phyloP scores from a whole-genome alignment of 73 alveolate genomes.

The Urostyla sp. region DNA sequence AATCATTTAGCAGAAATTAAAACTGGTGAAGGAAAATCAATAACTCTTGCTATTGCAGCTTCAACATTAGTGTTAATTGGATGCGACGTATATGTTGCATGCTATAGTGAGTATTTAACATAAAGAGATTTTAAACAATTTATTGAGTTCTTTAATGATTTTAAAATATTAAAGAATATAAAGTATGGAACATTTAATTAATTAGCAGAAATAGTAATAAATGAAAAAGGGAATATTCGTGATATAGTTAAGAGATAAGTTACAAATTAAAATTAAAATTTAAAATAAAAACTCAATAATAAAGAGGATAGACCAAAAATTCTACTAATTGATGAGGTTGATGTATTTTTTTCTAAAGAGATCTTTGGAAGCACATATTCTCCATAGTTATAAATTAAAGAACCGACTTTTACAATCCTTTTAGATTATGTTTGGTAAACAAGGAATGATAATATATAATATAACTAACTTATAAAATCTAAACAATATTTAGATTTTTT shows the following conservation, averaged over 20 bases:
- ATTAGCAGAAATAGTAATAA: slow-evolving; percentile 3
- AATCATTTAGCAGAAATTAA: slow-evolving; percentile 55
- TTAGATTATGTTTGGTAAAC: neutral
- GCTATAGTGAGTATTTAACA: slow-evolving; percentile 54
- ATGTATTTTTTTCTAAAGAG: slow-evolving; percentile 52
- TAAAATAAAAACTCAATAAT: too few species aligned
- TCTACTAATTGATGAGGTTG: slow-evolving; percentile 67
- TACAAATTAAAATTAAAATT: too few species aligned
- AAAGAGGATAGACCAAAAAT: neutral
- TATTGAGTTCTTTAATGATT: slow-evolving; percentile 5
- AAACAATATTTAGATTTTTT: neutral
- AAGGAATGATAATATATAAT: neutral
- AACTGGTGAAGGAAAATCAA: slow-evolving; percentile 74
- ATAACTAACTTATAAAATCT: neutral
- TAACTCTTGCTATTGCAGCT: slow-evolving; percentile 59
- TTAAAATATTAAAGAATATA: slow-evolving; percentile 10
- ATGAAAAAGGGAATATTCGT: slow-evolving; percentile 22
- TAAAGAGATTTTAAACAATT: slow-evolving; percentile 57
- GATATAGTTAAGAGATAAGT: neutral
- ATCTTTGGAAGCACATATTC: neutral
- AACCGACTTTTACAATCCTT: too few species aligned
- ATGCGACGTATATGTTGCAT: slow-evolving; percentile 39
- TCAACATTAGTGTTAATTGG: slow-evolving; percentile 62
- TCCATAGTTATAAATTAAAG: neutral
- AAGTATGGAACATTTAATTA: slow-evolving; percentile 46